These are phyloP conservation scores for Pulveroboletus sp. DNA, from an alignment of 768 basidiomycete genomes.

Conservation along the genomic window DNA sequence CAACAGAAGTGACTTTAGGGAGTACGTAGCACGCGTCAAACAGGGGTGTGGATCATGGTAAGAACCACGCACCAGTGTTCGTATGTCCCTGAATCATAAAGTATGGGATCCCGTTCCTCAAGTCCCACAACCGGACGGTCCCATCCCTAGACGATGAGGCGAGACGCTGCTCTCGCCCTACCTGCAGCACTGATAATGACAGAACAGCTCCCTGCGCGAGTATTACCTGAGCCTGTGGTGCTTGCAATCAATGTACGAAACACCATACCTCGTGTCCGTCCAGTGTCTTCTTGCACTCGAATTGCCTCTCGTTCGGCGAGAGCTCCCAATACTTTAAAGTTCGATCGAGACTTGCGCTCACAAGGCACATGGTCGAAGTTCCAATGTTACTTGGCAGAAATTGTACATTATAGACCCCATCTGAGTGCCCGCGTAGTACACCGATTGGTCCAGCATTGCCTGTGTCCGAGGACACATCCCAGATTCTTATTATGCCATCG, in stretches of 20 bases:
- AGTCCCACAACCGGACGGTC: slow-evolving; percentile 35
- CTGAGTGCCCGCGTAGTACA: slow-evolving; percentile 24
- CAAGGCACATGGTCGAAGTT: slow-evolving; percentile 28
- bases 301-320: slow-evolving; percentile 20
- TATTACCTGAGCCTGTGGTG: not conserved
- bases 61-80: slow-evolving; percentile 30
- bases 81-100: slow-evolving; percentile 35
- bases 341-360: slow-evolving; percentile 28
- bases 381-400: slow-evolving; percentile 21
- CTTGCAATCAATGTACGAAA: not conserved
- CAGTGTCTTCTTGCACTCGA: slow-evolving; percentile 29
- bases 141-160: slow-evolving; percentile 37
- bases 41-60: slow-evolving; percentile 12
- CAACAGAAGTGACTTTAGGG: slow-evolving; percentile 34
- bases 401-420: slow-evolving; percentile 30
- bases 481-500: slow-evolving; percentile 49
- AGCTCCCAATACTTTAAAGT: slow-evolving; percentile 46
- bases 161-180: slow-evolving; percentile 30
- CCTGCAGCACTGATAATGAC: slow-evolving; percentile 28
- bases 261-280: slow-evolving; percentile 25
- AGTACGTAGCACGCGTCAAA: slow-evolving; percentile 8
- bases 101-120: slow-evolving; percentile 27
- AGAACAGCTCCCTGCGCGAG: slow-evolving; percentile 28
- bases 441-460: slow-evolving; percentile 20
- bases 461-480: slow-evolving; percentile 42